A percentile compares a stretch with the other conserved stretches of the same genome.
phyloP scores from a whole-genome alignment of 1,284 basidiomycete species.

The Heterobasidion occidentale region DNA sequence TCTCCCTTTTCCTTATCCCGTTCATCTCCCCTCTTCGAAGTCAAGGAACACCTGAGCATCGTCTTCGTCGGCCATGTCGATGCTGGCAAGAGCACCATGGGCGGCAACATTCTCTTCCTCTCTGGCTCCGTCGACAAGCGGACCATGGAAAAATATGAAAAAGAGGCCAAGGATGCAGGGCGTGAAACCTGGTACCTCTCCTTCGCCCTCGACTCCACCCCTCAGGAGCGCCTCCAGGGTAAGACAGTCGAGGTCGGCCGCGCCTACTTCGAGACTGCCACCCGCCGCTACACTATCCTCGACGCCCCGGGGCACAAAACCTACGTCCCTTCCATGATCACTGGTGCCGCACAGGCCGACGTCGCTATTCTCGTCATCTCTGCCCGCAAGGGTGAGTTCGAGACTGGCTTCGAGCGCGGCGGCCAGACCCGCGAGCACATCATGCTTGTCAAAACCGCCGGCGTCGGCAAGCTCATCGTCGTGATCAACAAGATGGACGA shows the following conservation, averaged over 20 bases:
- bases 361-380: slow-evolving; percentile 93
- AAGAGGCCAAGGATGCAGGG: slow-evolving; percentile 92
- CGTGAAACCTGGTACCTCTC: slow-evolving; percentile 94
- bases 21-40: slow-evolving; percentile 25
- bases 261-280: slow-evolving; percentile 87
- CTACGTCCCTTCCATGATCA: slow-evolving; percentile 93
- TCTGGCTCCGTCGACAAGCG: slow-evolving; percentile 94
- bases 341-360: slow-evolving; percentile 94
- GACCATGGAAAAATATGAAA: slow-evolving; percentile 95
- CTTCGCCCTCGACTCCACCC: slow-evolving; percentile 94
- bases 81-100: slow-evolving; percentile 96
- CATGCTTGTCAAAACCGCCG: slow-evolving; percentile 96
- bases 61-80: slow-evolving; percentile 98
- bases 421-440: slow-evolving; percentile 97
- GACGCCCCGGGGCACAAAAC: slow-evolving; percentile 98
- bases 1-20: too few relatives aligned
- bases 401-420: slow-evolving; percentile 94
- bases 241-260: slow-evolving; percentile 97
- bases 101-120: slow-evolving; percentile 88
- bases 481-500: slow-evolving; percentile 99
- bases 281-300: slow-evolving; percentile 87
- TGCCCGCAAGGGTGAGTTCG: slow-evolving; percentile 95
- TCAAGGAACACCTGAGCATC: slow-evolving; percentile 90
- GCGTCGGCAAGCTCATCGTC: slow-evolving; percentile 82
- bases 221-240: slow-evolving; percentile 88